A percentile compares a stretch with the other conserved stretches of the same genome.
These are phyloP conservation scores for Boletus sp. DNA, from an alignment of 768 basidiomycete species.

Conservation along the genomic window DNA sequence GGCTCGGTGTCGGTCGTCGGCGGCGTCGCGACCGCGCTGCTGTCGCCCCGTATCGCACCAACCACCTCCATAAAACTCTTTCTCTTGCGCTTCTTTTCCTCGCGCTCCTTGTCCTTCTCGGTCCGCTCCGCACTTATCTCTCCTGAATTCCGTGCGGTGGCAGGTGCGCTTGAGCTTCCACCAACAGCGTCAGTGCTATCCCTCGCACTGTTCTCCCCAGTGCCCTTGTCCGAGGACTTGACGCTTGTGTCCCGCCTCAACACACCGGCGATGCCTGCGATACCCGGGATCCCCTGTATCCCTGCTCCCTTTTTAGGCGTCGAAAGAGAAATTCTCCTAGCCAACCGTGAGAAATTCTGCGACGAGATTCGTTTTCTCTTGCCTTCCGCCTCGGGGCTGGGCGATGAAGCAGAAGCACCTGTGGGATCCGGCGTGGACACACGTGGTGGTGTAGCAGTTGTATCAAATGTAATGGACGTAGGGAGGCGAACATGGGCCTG, in stretches of 20 bases:
- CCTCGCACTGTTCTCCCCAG: slow-evolving; percentile 19
- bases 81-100: slow-evolving; percentile 60
- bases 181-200: slow-evolving; percentile 18
- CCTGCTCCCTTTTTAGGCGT: slow-evolving; percentile 55
- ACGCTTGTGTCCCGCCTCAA: slow-evolving; percentile 30
- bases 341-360: slow-evolving; percentile 82
- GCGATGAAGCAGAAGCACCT: slow-evolving; percentile 56
- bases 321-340: slow-evolving; percentile 64
- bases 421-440: slow-evolving; percentile 66
- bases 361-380: slow-evolving; percentile 80
- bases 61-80: slow-evolving; percentile 49
- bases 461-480: slow-evolving; percentile 60
- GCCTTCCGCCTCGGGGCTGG: slow-evolving; percentile 65
- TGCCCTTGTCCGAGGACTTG: slow-evolving; percentile 41
- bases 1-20: slow-evolving; percentile 21
- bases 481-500: slow-evolving; percentile 26
- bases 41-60: slow-evolving; percentile 28
- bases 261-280: slow-evolving; percentile 29
- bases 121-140: slow-evolving; percentile 50
- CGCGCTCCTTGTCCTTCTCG: slow-evolving; percentile 53
- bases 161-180: slow-evolving; percentile 36
- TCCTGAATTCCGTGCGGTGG: slow-evolving; percentile 38
- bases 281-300: slow-evolving; percentile 38
- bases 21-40: slow-evolving; percentile 33
- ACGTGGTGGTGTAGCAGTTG: slow-evolving; percentile 54